Evolutionary conservation across 2,329 filamentous ascomycete species (phyloP).

Genomic region (Dactylellina parvicollis): DNA sequence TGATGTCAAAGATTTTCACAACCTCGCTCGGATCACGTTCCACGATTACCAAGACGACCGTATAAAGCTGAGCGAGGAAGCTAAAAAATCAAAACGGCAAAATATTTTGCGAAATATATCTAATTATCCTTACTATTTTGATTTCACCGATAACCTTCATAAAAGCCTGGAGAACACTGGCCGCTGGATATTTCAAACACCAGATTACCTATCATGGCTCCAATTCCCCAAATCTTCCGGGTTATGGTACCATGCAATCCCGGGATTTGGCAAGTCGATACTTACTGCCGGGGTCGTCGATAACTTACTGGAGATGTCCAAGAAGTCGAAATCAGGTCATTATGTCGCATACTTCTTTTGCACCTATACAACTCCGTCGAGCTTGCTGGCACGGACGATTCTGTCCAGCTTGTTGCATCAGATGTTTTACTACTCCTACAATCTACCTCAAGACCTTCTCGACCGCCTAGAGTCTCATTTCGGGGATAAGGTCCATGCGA

Average conservation of each 20-base stretch:
- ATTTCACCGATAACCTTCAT: slow-evolving; percentile 58
- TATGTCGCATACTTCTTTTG: slow-evolving; percentile 58
- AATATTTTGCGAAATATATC: slow-evolving; percentile 59
- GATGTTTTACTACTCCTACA: slow-evolving; percentile 28
- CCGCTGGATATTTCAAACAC: slow-evolving; percentile 58
- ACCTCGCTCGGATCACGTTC: slow-evolving; percentile 11
- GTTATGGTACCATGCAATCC: slow-evolving; percentile 58
- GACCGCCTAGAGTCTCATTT: slow-evolving; percentile 34
- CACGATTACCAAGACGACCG: slow-evolving; percentile 27
- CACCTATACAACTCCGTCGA: slow-evolving; percentile 54
- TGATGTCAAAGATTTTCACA: slow-evolving; percentile 21
- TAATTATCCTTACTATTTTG: slow-evolving; percentile 56
- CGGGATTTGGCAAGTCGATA: slow-evolving; percentile 46
- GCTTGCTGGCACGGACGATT: slow-evolving; percentile 55
- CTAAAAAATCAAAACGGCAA: slow-evolving; percentile 52
- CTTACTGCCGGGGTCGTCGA: slow-evolving; percentile 35
- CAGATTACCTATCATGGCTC: slow-evolving; percentile 58
- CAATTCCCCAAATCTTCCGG: slow-evolving; percentile 27
- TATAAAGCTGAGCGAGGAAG: slow-evolving; percentile 2
- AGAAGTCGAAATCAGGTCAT: not conserved
- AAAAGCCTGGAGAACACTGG: slow-evolving; percentile 58
- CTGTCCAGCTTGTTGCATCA: slow-evolving; percentile 57
- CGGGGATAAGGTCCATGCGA: slow-evolving; percentile 30
- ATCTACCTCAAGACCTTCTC: slow-evolving; percentile 1
- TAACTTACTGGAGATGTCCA: slow-evolving; percentile 19